Evolutionary conservation across 768 basidiomycete species (phyloP), one percentile per base, ranked within the genome.

Genomic region (Cubamyces lactineus): DNA sequence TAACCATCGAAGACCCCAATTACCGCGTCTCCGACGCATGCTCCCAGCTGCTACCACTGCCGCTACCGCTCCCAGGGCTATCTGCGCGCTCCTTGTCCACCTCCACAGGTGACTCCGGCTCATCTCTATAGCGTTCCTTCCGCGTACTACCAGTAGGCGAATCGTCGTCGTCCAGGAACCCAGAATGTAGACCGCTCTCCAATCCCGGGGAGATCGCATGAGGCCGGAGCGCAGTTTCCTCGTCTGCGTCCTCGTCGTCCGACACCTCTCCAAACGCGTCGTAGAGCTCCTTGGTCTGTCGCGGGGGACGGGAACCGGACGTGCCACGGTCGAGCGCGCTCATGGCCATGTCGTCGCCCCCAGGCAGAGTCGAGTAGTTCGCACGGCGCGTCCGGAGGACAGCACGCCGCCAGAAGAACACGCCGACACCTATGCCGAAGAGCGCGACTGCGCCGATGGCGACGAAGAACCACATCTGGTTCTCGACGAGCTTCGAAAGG

Each of bases 211-310:
- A 39, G 69, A 76, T 75, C 28, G 70, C 52, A 23, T 58, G 62
- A 8, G 73, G 70, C 6, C 81, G 80, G 53, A 96, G 77, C 30
- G 82, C 83, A 0, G 87, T 87, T 64, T 82, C 81, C 71, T 95
- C 94, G 68, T 92, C 85, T 15, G 77, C 86, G 61, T 90, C 87
- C 60, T 90, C 87, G 47, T 92, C 90, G 62, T 93, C 94, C 30
- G 88, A 90, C 26, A 87, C 82, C 70, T 94, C 94, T 39, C 94
- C 94, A 75, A 98, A 98, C 17, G 96, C 96, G 74, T 98, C 95
- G 69, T 98, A 98, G 63, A 99, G 72, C 75, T 98, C 96, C 76
- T 90, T 90, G 52, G 94, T 91, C 52, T 87, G 81, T 40, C 81
- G 77, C 23, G 80, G 68, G 3, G 64, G 57, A 16, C 69, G 65